Evolutionary conservation across 345 rosid genomes (phyloP).

Genomic region (Crucihimalaya himalaica): DNA sequence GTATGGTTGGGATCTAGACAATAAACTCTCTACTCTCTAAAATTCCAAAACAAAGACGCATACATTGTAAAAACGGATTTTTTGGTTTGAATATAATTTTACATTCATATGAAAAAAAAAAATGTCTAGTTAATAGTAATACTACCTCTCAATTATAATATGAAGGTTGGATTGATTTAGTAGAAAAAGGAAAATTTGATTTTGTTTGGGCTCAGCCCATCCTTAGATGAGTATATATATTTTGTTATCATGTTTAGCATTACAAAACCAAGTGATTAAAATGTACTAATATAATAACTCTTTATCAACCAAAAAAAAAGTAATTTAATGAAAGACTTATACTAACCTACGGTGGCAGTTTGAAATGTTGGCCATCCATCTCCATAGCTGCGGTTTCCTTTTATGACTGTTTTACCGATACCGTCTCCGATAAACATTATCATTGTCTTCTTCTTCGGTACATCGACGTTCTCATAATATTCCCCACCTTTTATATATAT

Average conservation of each 20-base stretch:
- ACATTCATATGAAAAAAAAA: too few species aligned
- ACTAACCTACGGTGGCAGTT: slow-evolving; percentile 85
- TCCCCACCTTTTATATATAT: slow-evolving; percentile 74
- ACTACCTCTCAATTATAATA: background rate
- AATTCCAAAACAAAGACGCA: too few species aligned
- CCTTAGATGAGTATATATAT: background rate
- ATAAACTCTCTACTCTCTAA: too few species aligned
- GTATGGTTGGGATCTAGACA: too few species aligned
- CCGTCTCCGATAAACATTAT: slow-evolving; percentile 81
- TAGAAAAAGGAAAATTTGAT: background rate
- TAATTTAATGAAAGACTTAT: background rate
- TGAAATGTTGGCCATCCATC: slow-evolving; percentile 84
- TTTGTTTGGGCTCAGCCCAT: background rate
- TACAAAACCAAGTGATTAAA: too few species aligned
- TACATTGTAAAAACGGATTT: too few species aligned
- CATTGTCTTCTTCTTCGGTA: slow-evolving; percentile 50
- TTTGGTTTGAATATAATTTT: too few species aligned
- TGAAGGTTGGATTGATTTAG: background rate
- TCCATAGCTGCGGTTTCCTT: slow-evolving; percentile 55
- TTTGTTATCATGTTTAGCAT: too few species aligned
- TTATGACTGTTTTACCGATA: slow-evolving; percentile 63
- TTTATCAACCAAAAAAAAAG: background rate
- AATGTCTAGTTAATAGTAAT: background rate
- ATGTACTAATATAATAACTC: too few species aligned
- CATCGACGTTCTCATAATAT: slow-evolving; percentile 75